Conservation (phyloP, 257 asterid genomes). For the Misopates orontium region DNA sequence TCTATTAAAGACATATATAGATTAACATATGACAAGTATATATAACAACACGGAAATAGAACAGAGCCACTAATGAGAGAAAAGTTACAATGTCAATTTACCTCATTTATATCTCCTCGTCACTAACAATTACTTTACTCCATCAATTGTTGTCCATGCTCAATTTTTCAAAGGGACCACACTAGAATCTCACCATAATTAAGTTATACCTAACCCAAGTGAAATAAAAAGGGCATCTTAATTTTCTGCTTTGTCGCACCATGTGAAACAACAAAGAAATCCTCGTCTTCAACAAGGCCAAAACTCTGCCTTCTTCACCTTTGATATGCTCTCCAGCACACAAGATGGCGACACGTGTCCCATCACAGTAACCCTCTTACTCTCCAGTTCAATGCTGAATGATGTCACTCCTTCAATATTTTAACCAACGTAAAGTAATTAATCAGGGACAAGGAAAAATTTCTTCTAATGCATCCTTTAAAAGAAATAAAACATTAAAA, state of each 20-base stretch:
- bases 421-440: neutral
- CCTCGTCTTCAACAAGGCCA: conserved; percentile 40
- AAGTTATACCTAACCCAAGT: too few species aligned
- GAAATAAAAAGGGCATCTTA: too few species aligned
- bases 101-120: neutral
- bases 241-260: too few species aligned
- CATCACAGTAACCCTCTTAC: conserved; percentile 71
- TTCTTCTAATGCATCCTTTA: too few species aligned
- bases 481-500: too few species aligned
- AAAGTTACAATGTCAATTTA: neutral
- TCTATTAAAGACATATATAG: too few species aligned
- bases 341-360: conserved; percentile 74
- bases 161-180: neutral
- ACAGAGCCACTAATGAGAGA: neutral
- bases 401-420: conserved; percentile 69
- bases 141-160: neutral
- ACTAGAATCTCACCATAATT: too few species aligned
- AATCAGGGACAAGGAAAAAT: neutral
- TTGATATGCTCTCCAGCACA: conserved; percentile 70
- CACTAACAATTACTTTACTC: neutral
- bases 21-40: too few species aligned
- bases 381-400: conserved; percentile 73
- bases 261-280: too few species aligned
- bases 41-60: neutral
- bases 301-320: conserved; percentile 77